Evolutionary conservation across 108 stramenopile species (phyloP).

Genomic region (Craspedostauros australis): DNA sequence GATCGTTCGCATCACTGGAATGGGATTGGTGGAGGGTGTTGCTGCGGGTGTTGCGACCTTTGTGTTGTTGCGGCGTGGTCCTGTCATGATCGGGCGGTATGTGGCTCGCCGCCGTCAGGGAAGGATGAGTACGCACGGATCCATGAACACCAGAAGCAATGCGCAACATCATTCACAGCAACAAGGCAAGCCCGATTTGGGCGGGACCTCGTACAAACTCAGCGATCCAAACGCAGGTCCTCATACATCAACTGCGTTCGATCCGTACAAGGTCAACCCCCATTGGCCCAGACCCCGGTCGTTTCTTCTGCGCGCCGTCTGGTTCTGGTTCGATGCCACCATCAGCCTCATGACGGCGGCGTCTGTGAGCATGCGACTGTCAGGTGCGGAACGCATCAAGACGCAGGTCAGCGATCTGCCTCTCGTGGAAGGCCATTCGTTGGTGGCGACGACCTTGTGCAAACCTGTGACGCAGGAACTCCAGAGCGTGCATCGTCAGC

Average conservation of each 20-base stretch:
- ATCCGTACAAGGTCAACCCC: no score
- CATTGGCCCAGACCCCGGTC: no score
- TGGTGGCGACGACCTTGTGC: neutral
- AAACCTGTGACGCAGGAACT: neutral
- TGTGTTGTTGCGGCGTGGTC: constrained; percentile 26
- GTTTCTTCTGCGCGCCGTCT: no score
- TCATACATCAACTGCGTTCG: neutral
- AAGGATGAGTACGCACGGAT: neutral
- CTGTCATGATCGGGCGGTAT: constrained; percentile 18
- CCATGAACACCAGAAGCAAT: neutral
- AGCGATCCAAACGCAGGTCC: constrained; percentile 10
- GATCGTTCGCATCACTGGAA: constrained; percentile 14
- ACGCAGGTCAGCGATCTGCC: neutral
- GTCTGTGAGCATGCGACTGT: no score
- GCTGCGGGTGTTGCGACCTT: constrained; percentile 21
- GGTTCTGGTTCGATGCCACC: no score
- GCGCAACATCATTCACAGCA: neutral
- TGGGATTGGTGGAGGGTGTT: constrained; percentile 32
- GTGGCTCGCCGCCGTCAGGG: neutral
- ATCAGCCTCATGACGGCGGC: no score
- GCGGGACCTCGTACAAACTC: constrained; percentile 11
- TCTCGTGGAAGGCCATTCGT: constrained; percentile 8
- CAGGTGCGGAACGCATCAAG: no score
- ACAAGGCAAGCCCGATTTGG: no score
- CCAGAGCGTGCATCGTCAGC: neutral